Conservation (phyloP, 768 basidiomycete species). For the Amanita phalloides region DNA sequence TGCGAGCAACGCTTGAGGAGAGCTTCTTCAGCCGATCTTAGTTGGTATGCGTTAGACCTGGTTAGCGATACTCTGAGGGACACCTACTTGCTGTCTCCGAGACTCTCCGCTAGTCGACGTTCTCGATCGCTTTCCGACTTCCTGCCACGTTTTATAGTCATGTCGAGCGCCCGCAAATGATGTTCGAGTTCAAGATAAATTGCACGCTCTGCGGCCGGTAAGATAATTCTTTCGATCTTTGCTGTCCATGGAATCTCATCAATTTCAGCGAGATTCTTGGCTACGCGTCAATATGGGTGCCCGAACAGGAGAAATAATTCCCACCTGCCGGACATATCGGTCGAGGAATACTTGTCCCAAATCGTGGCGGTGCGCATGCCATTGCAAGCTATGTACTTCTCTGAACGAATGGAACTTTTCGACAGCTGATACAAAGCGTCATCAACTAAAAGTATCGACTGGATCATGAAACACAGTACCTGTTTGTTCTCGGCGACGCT, state of each 20-base stretch:
- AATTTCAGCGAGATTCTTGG: constrained; percentile 89
- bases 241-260: constrained; percentile 83
- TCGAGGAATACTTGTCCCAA: constrained; percentile 77
- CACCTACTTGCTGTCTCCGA: constrained; percentile 81
- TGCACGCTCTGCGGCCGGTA: constrained; percentile 89
- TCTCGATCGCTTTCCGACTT: constrained; percentile 80
- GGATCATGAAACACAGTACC: constrained; percentile 29
- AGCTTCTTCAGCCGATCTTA: constrained; percentile 82
- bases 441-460: not conserved
- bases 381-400: constrained; percentile 83
- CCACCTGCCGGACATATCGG: constrained; percentile 76
- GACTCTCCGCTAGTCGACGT: constrained; percentile 73
- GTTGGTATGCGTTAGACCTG: constrained; percentile 1
- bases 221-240: constrained; percentile 50
- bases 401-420: constrained; percentile 96
- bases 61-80: constrained; percentile 1
- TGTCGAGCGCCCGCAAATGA: constrained; percentile 82
- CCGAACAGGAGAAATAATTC: constrained; percentile 10
- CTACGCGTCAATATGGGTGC: constrained; percentile 3
- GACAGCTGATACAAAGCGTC: constrained; percentile 37
- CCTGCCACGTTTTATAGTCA: constrained; percentile 57
- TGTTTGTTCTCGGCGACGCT: constrained; percentile 75
- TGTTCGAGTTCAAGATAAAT: constrained; percentile 95
- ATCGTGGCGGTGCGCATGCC: constrained; percentile 82
- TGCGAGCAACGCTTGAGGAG: constrained; percentile 93